Evolutionary conservation across 306 rosid genomes (phyloP), one percentile per base, ranked within the genome.

Genomic region (Rosa persica): DNA sequence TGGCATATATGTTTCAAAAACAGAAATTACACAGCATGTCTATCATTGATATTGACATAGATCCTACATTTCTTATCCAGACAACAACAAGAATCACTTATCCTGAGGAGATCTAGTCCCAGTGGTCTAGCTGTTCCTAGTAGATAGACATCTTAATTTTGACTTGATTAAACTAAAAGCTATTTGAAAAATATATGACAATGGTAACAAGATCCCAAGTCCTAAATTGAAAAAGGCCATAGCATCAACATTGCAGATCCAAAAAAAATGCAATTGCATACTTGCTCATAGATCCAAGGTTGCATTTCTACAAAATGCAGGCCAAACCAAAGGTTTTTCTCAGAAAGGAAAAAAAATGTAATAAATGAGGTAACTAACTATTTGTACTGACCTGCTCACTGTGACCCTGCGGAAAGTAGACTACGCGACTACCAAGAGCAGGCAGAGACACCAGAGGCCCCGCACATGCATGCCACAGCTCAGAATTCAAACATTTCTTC

Each of bases 381-480:
- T 69, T 62, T 20, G 54, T 72, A 70, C 77, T 34, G 54, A 90
- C 96, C 90, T 90, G 96, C 84, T 90, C 96, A 67, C 93, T 90
- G 75, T 88, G 95, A 80, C 96, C 96, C 75, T 88, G 96, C 6
- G 96, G 89, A 77, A 88, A 90, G 89, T 90, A 90, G 67, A 89
- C 91, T 19, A 87, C 96, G 16, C 88, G 93, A 76, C 96, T 89
- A 79, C 91, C 93, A 83, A 89, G 74, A 17, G 82, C 83, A 68
- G 96, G 96, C 62, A 90, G 81, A 82, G 91, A 87, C 80, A 87
- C 96, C 67, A 90, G 82, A 74, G 96, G 96, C 42, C 93, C 96
- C 10, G 96, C 91, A 79, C 96, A 90, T 0, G 96, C 96, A 79
- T 90, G 96, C 96, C 93, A 90, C 61, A 90, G 83, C 85, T 90